phyloP scores from a whole-genome alignment of 2,329 filamentous ascomycete genomes.

The Colletotrichum zoysiae region DNA sequence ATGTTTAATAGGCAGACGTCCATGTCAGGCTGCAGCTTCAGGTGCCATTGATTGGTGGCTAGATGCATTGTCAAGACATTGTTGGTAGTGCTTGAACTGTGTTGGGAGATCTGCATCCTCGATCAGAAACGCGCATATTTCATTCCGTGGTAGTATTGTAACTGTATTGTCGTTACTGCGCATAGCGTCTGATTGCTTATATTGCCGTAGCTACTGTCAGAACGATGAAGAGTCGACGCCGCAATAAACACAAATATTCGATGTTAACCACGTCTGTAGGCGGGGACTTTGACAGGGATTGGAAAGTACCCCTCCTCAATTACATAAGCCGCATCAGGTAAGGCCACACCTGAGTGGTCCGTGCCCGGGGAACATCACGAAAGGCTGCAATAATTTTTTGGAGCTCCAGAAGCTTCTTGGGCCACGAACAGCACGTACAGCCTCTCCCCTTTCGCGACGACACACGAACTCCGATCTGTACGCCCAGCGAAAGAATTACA shows the following conservation, averaged over 20 bases:
- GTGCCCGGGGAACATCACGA: conserved; percentile 44
- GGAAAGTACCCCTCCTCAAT: conserved; percentile 35
- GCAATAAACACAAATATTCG: neutral
- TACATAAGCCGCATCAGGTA: conserved; percentile 41
- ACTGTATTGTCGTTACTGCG: too few species aligned
- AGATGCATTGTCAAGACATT: neutral
- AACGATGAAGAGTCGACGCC: too few species aligned
- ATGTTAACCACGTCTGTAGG: conserved; percentile 3
- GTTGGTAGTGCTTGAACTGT: neutral
- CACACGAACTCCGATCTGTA: conserved; percentile 18
- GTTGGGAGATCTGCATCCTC: neutral
- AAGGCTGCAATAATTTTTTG: conserved; percentile 66
- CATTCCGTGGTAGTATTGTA: too few species aligned
- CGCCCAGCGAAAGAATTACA: neutral
- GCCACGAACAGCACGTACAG: conserved; percentile 44
- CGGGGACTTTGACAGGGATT: conserved; percentile 13
- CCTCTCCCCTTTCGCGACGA: conserved; percentile 28
- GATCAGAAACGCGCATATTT: too few species aligned
- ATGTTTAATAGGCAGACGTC: neutral
- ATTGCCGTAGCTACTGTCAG: too few species aligned
- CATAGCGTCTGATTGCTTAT: too few species aligned
- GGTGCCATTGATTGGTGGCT: neutral
- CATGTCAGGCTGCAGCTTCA: conserved; percentile 7
- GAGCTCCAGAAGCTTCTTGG: conserved; percentile 58
- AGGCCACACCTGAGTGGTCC: conserved; percentile 41